These are phyloP conservation scores for Clitoria ternatea DNA, from an alignment of 306 rosid genomes.

Conservation along the genomic window DNA sequence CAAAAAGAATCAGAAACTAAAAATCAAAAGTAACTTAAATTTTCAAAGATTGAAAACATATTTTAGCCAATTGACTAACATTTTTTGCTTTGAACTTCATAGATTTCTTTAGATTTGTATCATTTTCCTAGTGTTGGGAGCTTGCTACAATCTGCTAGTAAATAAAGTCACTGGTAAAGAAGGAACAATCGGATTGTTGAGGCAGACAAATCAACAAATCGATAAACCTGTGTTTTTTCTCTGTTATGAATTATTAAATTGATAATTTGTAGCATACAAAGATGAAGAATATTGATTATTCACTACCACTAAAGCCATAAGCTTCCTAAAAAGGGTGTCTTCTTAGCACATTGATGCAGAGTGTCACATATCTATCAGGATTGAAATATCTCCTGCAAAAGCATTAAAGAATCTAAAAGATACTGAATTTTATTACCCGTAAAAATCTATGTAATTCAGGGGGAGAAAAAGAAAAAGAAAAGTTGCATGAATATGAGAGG, in stretches of 20 bases:
- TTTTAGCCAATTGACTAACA: neutral
- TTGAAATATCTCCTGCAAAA: constrained; percentile 28
- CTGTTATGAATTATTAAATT: neutral
- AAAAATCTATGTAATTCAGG: constrained; percentile 11
- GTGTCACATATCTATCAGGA: constrained; percentile 10
- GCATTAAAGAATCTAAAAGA: constrained; percentile 33
- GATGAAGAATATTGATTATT: neutral
- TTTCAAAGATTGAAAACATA: too few relatives aligned
- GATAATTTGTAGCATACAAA: neutral
- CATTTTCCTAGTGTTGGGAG: neutral
- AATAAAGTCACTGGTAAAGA: neutral
- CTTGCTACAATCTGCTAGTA: neutral
- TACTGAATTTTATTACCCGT: constrained; percentile 14
- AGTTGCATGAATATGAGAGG: neutral
- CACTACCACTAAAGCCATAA: constrained; percentile 5
- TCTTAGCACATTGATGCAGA: neutral
- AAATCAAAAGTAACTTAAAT: too few relatives aligned
- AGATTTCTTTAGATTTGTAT: constrained; percentile 2
- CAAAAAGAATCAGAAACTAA: too few relatives aligned
- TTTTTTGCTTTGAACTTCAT: neutral
- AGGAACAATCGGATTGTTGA: neutral
- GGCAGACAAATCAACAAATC: neutral
- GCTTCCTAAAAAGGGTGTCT: constrained; percentile 14
- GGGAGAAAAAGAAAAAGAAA: neutral
- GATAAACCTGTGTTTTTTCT: neutral